Evolutionary conservation across 1,284 basidiomycete species (phyloP).

Genomic region (Cryptococcus sp.): DNA sequence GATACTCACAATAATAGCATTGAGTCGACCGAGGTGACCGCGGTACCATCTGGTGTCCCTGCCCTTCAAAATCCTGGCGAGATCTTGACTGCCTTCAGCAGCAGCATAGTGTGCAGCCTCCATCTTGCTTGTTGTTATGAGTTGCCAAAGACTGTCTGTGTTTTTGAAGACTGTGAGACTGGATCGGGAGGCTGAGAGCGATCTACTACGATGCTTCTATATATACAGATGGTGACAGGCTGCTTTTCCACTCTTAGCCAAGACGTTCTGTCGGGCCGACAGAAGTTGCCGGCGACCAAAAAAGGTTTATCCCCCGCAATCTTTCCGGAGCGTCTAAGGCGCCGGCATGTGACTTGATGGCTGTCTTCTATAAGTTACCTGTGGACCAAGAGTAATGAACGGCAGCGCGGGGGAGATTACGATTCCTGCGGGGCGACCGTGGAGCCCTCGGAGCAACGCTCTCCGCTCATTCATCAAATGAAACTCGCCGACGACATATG

Average conservation of each 20-base stretch:
- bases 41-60: constrained; percentile 38
- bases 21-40: constrained; percentile 30
- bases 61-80: constrained; percentile 17
- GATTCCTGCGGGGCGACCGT: too few relatives aligned
- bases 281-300: too few relatives aligned
- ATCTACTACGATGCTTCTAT: not conserved
- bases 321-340: not conserved
- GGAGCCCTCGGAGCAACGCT: too few relatives aligned
- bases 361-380: too few relatives aligned
- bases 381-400: too few relatives aligned
- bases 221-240: not conserved
- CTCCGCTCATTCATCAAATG: too few relatives aligned
- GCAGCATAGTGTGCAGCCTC: constrained; percentile 9
- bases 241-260: not conserved
- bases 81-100: constrained; percentile 4
- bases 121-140: constrained; percentile 8
- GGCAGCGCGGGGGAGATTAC: too few relatives aligned
- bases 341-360: too few relatives aligned
- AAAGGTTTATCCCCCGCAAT: not conserved
- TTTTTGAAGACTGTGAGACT: constrained; percentile 18
- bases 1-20: constrained; percentile 25
- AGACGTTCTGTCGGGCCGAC: not conserved
- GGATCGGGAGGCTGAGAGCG: constrained; percentile 22
- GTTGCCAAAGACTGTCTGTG: not conserved
- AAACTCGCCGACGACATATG: too few relatives aligned